Evolutionary conservation across 805 yeast genomes (phyloP), one percentile per base, ranked within the genome.

Genomic region (Spathaspora girioi): DNA sequence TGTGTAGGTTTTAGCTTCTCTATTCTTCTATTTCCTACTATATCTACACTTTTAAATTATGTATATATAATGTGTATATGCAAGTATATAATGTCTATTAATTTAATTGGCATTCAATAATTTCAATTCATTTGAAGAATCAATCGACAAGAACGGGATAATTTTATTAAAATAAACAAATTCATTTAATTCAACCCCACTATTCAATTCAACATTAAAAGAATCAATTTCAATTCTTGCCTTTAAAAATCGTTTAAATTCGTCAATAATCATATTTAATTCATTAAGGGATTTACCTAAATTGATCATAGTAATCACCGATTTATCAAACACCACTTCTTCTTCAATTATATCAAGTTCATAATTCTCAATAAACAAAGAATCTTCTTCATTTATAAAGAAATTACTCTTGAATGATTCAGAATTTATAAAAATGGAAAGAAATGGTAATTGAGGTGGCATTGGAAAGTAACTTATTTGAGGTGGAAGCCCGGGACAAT

Each of bases 281-380:
- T 82, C 87, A 57, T 76, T 78, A 48, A 82, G 58, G 8, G 80
- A 69, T 50, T 75, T 74, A 10, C 84, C 85, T 32, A 78, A 58
- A 42, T 63, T 65, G 11, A 63, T 54, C 55, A 61, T 57, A 43
- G 67, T 66, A n/a, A 56, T 50, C 12, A 41, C n/a, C 12, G 29
- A 14, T 12, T 11, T n/a, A 20, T 20, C 38, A 11, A 18, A 17
- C 15, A 17, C 12, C 5, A 46, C 7, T n/a, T 19, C 5, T 10
- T 51, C 52, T 11, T 52, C 43, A 17, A 27, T 20, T 10, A 55
- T 52, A 9, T 54, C 49, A 9, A 29, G 38, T 31, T 45, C 49
- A n/a, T 48, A 35, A 7, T 47, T 47, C 19, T 54, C 57, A 31
- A 56, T 43, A n/a, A 56, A 53, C 23, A 59, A 50, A 17, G 19